Evolutionary conservation across 2,329 filamentous ascomycete genomes (phyloP).

Genomic region (Coniella vitis): DNA sequence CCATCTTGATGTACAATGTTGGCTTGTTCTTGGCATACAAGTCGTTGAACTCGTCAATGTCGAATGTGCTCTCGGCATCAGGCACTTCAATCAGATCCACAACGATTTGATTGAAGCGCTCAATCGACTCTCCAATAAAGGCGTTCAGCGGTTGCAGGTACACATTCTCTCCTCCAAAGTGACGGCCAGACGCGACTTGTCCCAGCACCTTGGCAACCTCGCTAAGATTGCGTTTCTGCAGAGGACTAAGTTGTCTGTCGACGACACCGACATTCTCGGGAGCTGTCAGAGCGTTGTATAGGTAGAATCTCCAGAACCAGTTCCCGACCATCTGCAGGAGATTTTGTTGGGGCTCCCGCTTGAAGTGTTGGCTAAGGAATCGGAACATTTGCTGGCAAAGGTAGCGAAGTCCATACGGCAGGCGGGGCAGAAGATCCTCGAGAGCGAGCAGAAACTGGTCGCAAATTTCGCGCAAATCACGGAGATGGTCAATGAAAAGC

Average conservation of each 20-base stretch:
- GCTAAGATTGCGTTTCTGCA: conserved; percentile 85
- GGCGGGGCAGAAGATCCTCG: conserved; percentile 76
- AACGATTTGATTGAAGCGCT: conserved; percentile 70
- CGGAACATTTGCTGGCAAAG: conserved; percentile 82
- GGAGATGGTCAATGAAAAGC: conserved; percentile 88
- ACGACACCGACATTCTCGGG: conserved; percentile 92
- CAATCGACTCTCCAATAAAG: conserved; percentile 79
- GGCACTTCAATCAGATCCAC: conserved; percentile 73
- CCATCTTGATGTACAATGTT: conserved; percentile 98
- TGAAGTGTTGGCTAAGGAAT: conserved; percentile 68
- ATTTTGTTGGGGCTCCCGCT: conserved; percentile 68
- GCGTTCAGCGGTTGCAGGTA: conserved; percentile 93
- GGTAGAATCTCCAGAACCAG: conserved; percentile 92
- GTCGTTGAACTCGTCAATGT: conserved; percentile 98
- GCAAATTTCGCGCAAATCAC: conserved; percentile 88
- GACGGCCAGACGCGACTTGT: conserved; percentile 79
- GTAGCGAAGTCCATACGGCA: conserved; percentile 90
- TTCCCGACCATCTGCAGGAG: conserved; percentile 78
- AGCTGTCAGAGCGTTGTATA: conserved; percentile 80
- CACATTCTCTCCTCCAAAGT: conserved; percentile 91
- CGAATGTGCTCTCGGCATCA: conserved; percentile 84
- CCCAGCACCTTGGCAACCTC: conserved; percentile 89
- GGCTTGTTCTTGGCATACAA: conserved; percentile 94
- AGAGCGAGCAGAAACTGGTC: conserved; percentile 80
- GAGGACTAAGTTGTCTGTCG: conserved; percentile 78